phyloP scores from a whole-genome alignment of 225 moss, liverwort and hornwort genomes.

The Physcomitrellopsis africana region DNA sequence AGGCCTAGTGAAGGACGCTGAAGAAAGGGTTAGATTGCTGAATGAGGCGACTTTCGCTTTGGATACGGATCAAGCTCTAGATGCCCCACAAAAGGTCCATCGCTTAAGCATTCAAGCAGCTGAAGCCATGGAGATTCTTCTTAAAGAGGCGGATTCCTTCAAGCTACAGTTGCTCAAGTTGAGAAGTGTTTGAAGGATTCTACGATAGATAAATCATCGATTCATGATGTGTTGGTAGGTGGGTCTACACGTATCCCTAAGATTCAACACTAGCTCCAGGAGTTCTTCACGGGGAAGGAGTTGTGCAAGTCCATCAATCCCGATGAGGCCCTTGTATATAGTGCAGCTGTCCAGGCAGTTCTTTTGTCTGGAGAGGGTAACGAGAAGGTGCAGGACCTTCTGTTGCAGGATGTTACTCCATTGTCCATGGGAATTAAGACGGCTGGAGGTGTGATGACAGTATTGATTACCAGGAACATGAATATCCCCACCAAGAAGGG shows the following conservation, averaged over 20 bases:
- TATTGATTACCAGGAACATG: conserved; percentile 45
- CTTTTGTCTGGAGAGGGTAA: conserved; percentile 61
- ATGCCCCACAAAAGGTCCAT: no score
- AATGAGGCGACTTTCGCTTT: no score
- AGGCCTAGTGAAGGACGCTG: no score
- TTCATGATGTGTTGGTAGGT: conserved; percentile 28
- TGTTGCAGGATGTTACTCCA: conserved; percentile 48
- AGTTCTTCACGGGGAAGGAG: conserved; percentile 49
- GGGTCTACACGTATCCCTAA: conserved; percentile 66
- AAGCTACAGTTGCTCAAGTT: no score
- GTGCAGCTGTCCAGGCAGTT: conserved; percentile 65
- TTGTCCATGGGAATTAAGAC: conserved; percentile 51
- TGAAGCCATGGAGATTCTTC: no score
- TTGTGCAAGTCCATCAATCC: conserved; percentile 5
- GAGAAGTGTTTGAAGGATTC: no score
- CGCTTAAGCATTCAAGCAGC: no score
- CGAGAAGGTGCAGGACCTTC: conserved; percentile 32
- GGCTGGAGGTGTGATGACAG: conserved; percentile 54
- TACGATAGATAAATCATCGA: no score
- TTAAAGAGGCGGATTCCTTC: no score
- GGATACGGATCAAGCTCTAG: no score
- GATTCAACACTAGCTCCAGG: conserved; percentile 50
- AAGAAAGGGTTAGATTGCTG: no score
- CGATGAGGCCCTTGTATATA: conserved; percentile 62
- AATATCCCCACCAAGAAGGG: conserved; percentile 46